A percentile compares a stretch with the other conserved stretches of the same genome.
These are phyloP conservation scores for Coprinellus aureogranulatus DNA, from an alignment of 768 basidiomycete genomes.

Conservation along the genomic window DNA sequence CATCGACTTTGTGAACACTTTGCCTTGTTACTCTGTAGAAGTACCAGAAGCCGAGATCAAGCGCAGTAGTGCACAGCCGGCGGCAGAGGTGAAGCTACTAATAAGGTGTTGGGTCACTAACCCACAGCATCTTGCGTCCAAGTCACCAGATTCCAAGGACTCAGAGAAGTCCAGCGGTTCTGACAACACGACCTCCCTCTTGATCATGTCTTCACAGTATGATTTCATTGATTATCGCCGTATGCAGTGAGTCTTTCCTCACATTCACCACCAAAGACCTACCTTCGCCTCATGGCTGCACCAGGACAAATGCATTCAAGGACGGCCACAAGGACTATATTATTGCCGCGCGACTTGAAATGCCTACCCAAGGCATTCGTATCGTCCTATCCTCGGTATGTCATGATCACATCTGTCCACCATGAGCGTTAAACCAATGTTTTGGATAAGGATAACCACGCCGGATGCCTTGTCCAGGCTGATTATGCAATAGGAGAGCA, in stretches of 20 bases:
- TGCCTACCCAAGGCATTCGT: slow-evolving; percentile 69
- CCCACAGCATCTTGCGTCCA: slow-evolving; percentile 13
- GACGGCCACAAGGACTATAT: slow-evolving; percentile 54
- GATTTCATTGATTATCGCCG: slow-evolving; percentile 77
- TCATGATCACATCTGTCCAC: too few relatives aligned
- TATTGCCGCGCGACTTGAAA: slow-evolving; percentile 58
- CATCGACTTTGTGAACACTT: slow-evolving; percentile 53
- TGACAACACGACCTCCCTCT: slow-evolving; percentile 64
- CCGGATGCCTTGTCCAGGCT: slow-evolving; percentile 56
- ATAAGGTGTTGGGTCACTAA: slow-evolving; percentile 54
- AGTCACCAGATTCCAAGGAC: slow-evolving; percentile 15
- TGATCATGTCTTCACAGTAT: slow-evolving; percentile 74
- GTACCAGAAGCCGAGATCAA: slow-evolving; percentile 47
- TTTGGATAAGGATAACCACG: slow-evolving; percentile 69
- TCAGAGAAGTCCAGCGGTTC: slow-evolving; percentile 45
- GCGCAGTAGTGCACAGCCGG: slow-evolving; percentile 44
- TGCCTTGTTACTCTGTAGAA: slow-evolving; percentile 63
- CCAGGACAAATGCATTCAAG: slow-evolving; percentile 67
- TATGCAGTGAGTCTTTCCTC: slow-evolving; percentile 52
- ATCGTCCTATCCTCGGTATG: slow-evolving; percentile 63
- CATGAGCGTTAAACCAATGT: too few relatives aligned
- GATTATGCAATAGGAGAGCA: slow-evolving; percentile 60
- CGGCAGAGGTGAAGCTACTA: slow-evolving; percentile 55
- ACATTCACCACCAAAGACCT: neutral
- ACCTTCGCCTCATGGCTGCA: too few relatives aligned